Evolutionary conservation across 2,329 filamentous ascomycete genomes (phyloP), one percentile per base, ranked within the genome.

Genomic region (Scleromitrula shiraiana): DNA sequence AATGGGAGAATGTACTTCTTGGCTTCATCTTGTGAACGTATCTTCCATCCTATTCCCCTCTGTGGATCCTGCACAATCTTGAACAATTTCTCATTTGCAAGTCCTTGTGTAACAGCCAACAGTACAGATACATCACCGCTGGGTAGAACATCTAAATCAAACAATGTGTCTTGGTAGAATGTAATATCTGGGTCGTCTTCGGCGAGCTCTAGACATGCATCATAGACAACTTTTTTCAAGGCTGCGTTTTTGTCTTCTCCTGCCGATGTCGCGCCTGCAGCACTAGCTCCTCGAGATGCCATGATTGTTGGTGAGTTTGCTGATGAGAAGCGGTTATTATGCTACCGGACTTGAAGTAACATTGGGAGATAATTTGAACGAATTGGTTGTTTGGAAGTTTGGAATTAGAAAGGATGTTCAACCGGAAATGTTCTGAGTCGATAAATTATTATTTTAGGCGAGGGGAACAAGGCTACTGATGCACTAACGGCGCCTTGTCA

Each of bases 61-160:
- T 66, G 67, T 38, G 65, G 64, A 29, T 70, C 67, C 42, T 67
- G 63, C 41, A 74, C 70, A 20, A 70, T 67, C 50, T 74, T 71
- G 56, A 83, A 76, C 30, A 82, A 71, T 62, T 76, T 77, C 59
- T 83, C 78, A 57, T 79, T 70, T 51, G 73, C 74, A 44, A 83
- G 71, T 27, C 66, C 69, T 64, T 82, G 76, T 33, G 82, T 70
- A 14, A 80, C 73, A 46, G 68, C 66, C 48, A 79, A 63, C 19
- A 83, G 72, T 39, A 75, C 69, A 59, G 70, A 64, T 53, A 78
- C 64, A 61, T 82, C 74, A 51, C 74, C 68, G 41, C 75, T 72
- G 5, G 78, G 76, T 41, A 82, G 73, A 53, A 82, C 70, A 50
- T 73, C 71, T 49, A 82, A 69, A 22, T 71, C 71, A 50, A 78